phyloP scores from a whole-genome alignment of 257 asterid species.

The Solanum dulcamara region DNA sequence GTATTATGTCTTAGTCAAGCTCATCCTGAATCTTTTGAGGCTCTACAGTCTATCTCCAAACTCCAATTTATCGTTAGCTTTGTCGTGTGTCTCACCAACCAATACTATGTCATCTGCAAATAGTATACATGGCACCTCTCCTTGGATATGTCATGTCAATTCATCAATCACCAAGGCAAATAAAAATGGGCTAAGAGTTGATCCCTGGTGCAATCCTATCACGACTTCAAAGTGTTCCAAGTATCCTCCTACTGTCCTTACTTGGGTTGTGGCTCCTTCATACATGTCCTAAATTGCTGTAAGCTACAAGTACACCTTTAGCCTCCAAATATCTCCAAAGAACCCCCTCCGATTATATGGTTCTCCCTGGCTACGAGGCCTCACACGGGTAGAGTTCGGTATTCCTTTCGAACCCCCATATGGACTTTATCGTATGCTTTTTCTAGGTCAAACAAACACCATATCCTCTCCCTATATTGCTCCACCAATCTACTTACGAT shows the following conservation, averaged over 20 bases:
- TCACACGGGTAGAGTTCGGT: too few relatives aligned
- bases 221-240: not conserved
- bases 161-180: not conserved
- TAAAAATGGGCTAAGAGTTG: not conserved
- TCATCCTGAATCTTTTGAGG: not conserved
- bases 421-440: not conserved
- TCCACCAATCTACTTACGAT: not conserved
- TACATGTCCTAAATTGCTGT: not conserved
- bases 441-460: not conserved
- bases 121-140: not conserved
- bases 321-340: not conserved
- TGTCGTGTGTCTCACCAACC: not conserved
- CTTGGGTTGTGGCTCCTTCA: not conserved
- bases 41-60: not conserved
- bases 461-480: not conserved
- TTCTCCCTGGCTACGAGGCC: too few relatives aligned
- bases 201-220: not conserved
- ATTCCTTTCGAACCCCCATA: not conserved
- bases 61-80: not conserved
- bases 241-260: not conserved
- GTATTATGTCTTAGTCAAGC: not conserved
- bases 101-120: not conserved
- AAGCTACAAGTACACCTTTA: not conserved
- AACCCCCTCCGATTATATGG: too few relatives aligned
- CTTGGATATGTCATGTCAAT: not conserved